Evolutionary conservation across 495 filamentous ascomycete species (phyloP), one percentile per base, ranked within the genome.

Genomic region (Daldinia childiae): DNA sequence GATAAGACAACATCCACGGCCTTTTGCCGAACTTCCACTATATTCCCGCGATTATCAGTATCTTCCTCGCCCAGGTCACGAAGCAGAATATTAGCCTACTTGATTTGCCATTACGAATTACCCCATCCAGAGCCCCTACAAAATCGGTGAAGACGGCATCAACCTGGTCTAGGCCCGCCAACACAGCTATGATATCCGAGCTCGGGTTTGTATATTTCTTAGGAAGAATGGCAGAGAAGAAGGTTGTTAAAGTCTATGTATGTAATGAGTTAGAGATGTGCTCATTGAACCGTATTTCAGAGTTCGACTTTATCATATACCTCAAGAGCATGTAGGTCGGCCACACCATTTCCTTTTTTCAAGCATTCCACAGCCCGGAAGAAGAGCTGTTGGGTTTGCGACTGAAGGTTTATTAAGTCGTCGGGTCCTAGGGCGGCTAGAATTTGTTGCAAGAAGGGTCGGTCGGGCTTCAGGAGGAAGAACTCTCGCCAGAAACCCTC

Each of bases 401-500:
- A 77, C 79, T 94, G 91, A 17, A 92, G 76, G 66, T 90, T 87
- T 32, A 98, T 82, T 19, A 94, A 79, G 64, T 96, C 92, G 69
- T 92, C 91, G 11, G 92, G 84, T 57, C 84, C 86, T 51, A 95
- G 82, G 11, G 84, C 79, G 27, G 89, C 87, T 50, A 99, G 84
- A 39, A 94, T 85, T 41, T 80, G 80, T 69, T 86, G 86, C 61
- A 99, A 80, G 57, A 87, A 85, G 1, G 82, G 77, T 41, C 86
- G 84, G 77, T 97, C 91, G 32, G 95, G 94, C 56, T 87, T 87
- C 55, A 97, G 85, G 43, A 98, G 84, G 80, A 98, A 99, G 81
- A 98, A 93, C 81, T 98, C 95, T 59, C 88, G 86, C 96, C 95
- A 99, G 81, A 98, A 99, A 8, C 94, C 95, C 66, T 97, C 93